Base-by-base conservation (phyloP, 1,284 basidiomycete genomes). In the Vanrija sp. region DNA sequence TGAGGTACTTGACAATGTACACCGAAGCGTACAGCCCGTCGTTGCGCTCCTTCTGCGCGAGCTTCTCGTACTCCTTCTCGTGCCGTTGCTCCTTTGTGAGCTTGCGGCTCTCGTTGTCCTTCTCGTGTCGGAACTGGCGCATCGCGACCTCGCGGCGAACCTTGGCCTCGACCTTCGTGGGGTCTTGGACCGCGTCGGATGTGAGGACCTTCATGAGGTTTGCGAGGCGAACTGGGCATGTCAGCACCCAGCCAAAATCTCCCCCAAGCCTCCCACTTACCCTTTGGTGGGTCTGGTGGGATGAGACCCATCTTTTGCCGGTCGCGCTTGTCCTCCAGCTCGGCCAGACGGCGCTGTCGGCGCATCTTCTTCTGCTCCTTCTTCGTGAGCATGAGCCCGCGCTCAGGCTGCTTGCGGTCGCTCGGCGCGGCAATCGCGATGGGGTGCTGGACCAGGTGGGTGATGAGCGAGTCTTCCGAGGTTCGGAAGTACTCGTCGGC, bases 171-270 rank as follows among this genome's bases (percentile, higher is more conserved):
- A 99, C 90, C 61, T 94, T 88, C 2, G 96, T 98, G 1, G 96
- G 76, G 71, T 98, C 96, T 79, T 93, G 89, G 12, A 98, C 87
- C 0, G 93, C 94, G 70, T 98, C 94, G 10, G 90, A 90, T 0
- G 95, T 96, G 38, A 98, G 80, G 14, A 99, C 96, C 69, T 93
- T 93, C 94, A 98, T 98, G 69, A 98, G 78, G 75, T 99, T 99
- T 42, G 89, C 85, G 53, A 98, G 80, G 47, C 93, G 90, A 54
- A 98, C 95, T 92, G 67, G 8, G 38, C 9, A 45, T 64, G 55
- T 59, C 37, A 66, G 51, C 42, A 18, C 4, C 5, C 9, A 25
- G 1, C 14, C 14, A 6, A 4, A 18, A 19, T 16, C 9, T 1
- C 12, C 2, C 9, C 2, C 9, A 4, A 45, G 9, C 27, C n/a